These are phyloP conservation scores for Babesia bigemina DNA, from an alignment of 169 alveolate species.

Conservation along the genomic window DNA sequence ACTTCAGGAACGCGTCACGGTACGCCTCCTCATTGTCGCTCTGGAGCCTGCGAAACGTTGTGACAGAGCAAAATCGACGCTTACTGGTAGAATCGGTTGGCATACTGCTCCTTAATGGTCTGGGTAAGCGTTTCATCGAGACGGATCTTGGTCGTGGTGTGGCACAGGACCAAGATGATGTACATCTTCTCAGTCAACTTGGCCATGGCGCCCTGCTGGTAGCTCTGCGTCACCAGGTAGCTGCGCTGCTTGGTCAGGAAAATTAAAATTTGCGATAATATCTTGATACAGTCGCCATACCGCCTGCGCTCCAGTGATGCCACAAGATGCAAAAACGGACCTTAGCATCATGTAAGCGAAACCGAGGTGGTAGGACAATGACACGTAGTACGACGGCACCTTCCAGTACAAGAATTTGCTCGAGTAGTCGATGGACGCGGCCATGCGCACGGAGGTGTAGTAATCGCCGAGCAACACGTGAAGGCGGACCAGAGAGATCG, in stretches of 20 bases:
- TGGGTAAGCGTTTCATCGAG: constrained; percentile 80
- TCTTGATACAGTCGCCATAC: constrained; percentile 77
- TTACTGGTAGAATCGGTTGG: constrained; percentile 79
- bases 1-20: constrained; percentile 74
- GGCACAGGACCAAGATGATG: constrained; percentile 78
- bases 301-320: constrained; percentile 64
- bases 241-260: constrained; percentile 75
- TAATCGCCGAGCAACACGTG: constrained; percentile 82
- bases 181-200: constrained; percentile 81
- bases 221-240: constrained; percentile 74
- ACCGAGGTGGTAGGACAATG: constrained; percentile 77
- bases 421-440: constrained; percentile 69
- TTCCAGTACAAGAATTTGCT: constrained; percentile 79
- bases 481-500: constrained; percentile 72
- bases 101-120: constrained; percentile 79
- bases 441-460: constrained; percentile 74
- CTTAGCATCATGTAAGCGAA: constrained; percentile 83
- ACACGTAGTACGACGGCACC: constrained; percentile 82
- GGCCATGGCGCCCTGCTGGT: constrained; percentile 76
- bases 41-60: constrained; percentile 60
- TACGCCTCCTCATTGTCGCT: constrained; percentile 79
- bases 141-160: constrained; percentile 66
- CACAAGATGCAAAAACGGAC: not conserved
- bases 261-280: constrained; percentile 75
- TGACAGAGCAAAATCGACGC: not conserved